Conservation (phyloP, 2,329 filamentous ascomycete genomes). For the Harringtonia aguacate region DNA sequence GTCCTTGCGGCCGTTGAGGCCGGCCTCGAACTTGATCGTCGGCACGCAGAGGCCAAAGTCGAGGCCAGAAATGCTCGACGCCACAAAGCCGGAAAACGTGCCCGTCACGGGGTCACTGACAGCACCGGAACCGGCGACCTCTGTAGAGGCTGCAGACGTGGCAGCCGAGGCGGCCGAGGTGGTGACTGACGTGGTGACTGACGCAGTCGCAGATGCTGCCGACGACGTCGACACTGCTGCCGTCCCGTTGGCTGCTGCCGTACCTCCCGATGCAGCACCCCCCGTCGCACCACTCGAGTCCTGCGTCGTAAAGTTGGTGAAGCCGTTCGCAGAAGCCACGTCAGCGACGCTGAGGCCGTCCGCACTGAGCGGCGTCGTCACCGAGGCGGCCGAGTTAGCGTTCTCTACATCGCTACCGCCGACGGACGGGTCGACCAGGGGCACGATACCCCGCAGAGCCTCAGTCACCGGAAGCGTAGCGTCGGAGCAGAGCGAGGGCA, state of each 20-base stretch:
- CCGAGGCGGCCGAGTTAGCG: constrained; percentile 43
- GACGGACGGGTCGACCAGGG: constrained; percentile 56
- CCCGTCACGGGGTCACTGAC: constrained; percentile 10
- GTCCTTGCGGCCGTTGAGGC: constrained; percentile 42
- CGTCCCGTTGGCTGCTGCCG: constrained; percentile 12
- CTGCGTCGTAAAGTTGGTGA: constrained; percentile 45
- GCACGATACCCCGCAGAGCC: constrained; percentile 54
- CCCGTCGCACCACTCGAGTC: constrained; percentile 19
- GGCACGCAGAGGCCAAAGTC: constrained; percentile 45
- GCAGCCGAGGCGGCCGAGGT: not conserved
- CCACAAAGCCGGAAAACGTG: constrained; percentile 12
- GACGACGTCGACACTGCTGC: constrained; percentile 4
- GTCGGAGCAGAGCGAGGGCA: constrained; percentile 56
- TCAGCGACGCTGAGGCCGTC: constrained; percentile 55
- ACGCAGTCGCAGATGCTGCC: not conserved
- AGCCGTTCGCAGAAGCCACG: constrained; percentile 49
- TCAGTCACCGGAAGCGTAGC: constrained; percentile 48
- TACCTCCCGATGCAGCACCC: constrained; percentile 13
- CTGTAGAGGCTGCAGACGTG: not conserved
- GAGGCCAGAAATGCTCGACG: constrained; percentile 13
- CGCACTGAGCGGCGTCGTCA: constrained; percentile 43
- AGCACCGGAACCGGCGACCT: constrained; percentile 7
- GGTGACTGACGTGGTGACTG: not conserved
- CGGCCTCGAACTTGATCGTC: constrained; percentile 47
- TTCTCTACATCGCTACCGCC: constrained; percentile 46